A percentile compares a stretch with the other conserved stretches of the same genome.
These are phyloP conservation scores for Trichoderma sp. DNA, from an alignment of 2,329 filamentous ascomycete genomes.

Conservation along the genomic window DNA sequence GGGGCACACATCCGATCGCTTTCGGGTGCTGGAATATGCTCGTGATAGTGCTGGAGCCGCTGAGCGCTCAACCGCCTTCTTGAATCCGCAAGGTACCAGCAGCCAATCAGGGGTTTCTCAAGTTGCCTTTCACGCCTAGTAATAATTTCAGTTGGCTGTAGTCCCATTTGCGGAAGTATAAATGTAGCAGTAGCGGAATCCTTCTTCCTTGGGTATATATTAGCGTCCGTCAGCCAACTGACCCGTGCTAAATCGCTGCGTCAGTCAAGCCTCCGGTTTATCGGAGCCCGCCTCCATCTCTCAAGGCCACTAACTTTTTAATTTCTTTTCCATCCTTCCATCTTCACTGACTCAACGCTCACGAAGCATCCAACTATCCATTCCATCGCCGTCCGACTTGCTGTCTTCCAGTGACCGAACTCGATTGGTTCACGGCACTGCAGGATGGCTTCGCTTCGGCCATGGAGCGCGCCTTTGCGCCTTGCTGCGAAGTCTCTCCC, in stretches of 20 bases:
- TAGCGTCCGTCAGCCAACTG: not conserved
- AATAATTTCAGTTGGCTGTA: not conserved
- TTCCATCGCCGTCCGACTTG: not conserved
- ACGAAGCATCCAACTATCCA: conserved; percentile 6
- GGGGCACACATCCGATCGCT: not conserved
- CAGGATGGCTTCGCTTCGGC: conserved; percentile 53
- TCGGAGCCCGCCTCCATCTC: conserved; percentile 29
- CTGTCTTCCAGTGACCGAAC: not conserved
- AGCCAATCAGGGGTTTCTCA: not conserved
- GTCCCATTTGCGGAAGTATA: not conserved
- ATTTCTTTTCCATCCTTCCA: not conserved
- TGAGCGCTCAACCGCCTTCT: not conserved
- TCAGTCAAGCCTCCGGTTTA: conserved; percentile 30
- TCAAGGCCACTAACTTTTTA: conserved; percentile 26
- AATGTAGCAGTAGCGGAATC: not conserved
- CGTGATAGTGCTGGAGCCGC: not conserved
- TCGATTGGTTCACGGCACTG: conserved; percentile 9
- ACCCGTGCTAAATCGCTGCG: conserved; percentile 20
- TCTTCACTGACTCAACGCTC: conserved; percentile 17
- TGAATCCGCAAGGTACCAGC: not conserved
- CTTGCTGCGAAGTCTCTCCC: conserved; percentile 39
- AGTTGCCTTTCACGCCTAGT: not conserved
- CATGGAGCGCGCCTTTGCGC: conserved; percentile 47
- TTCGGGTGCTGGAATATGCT: not conserved
- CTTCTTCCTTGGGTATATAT: not conserved